Evolutionary conservation across 1,139 yeast species (phyloP), one percentile per base, ranked within the genome.

Genomic region (Nakaseomyces glabratus): DNA sequence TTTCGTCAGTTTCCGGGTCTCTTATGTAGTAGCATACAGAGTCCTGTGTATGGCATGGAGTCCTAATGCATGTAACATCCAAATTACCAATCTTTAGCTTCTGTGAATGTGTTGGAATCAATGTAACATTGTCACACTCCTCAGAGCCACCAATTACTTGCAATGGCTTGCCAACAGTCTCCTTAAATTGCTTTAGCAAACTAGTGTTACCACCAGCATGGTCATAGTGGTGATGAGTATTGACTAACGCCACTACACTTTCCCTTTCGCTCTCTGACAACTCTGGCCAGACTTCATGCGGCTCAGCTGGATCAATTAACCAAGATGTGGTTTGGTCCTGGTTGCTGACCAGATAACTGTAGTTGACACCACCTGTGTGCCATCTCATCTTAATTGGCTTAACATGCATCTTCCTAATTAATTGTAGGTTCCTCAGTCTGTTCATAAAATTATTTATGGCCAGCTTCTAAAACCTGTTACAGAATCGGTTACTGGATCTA

Each of bases 1-100:
- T 68, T 46, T 86, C 73, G 21, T 66, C 66, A 1, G 85, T 73
- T 22, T 61, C 60, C 9, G 58, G 47, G 55, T 90, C 97, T 35
- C 65, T 65, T 1, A 73, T 84, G 48, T 61, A 82, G 60, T 85
- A 90, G 55, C 97, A 88, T 39, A 90, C 82, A 4, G 94, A 82
- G 57, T 93, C 98, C 57, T 82, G 93, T 0, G 99, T 90, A 55
- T 90, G 99, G 55, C 99, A 90, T 1, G 99, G 98, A 1, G 99
- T 90, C 58, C 90, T 90, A 33, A 90, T 65, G 1, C 96, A 93
- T 4, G 79, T 76, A 35, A 90, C 71, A n/a, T 43, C 44, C 15
- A 52, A 15, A 18, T 47, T 65, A 2, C 96, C 96, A 45, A 81
- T 58, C 36, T 36, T 31, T 25, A 39, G 45, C 8, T 37, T 39